Conservation (phyloP, 768 basidiomycete species). For the Sarcodon aspratus region DNA sequence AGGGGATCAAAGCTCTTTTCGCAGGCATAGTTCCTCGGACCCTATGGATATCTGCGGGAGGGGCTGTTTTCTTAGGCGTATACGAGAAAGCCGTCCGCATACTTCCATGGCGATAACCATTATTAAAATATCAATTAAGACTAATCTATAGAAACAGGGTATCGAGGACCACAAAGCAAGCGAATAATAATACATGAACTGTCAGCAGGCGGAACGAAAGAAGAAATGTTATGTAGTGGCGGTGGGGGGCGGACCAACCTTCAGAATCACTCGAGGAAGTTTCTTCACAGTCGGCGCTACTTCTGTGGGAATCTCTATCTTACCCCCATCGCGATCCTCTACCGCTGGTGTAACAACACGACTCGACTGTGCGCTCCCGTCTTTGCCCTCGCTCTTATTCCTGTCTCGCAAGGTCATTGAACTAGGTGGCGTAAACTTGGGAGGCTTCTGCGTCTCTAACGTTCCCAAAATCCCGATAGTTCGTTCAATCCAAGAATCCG, state of each 20-base stretch:
- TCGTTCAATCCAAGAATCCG: conserved; percentile 49
- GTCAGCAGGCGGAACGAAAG: not conserved
- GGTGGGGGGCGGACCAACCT: conserved; percentile 30
- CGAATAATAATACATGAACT: not conserved
- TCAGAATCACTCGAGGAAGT: conserved; percentile 42
- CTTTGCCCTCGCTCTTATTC: conserved; percentile 16
- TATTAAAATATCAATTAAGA: not conserved
- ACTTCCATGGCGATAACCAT: conserved; percentile 21
- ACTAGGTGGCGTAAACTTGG: conserved; percentile 7
- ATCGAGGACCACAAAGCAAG: not conserved
- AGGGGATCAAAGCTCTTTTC: conserved; percentile 72
- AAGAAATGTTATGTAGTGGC: not conserved
- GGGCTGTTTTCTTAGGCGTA: conserved; percentile 94
- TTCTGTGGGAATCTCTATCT: conserved; percentile 7
- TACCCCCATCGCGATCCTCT: not conserved
- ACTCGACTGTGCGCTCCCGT: conserved; percentile 1
- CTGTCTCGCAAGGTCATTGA: conserved; percentile 38
- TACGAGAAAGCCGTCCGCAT: conserved; percentile 73
- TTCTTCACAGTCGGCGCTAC: conserved; percentile 23
- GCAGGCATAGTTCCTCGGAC: conserved; percentile 85
- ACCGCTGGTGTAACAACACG: not conserved
- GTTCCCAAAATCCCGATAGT: conserved; percentile 36
- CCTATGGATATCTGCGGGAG: conserved; percentile 92
- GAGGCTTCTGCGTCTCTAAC: conserved; percentile 17
- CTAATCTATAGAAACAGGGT: not conserved